Percentiles rank a stretch among this genome's conserved stretches.
Evolutionary conservation across 2,329 filamentous ascomycete species (phyloP).

Genomic region (Dactylellina cionopaga): DNA sequence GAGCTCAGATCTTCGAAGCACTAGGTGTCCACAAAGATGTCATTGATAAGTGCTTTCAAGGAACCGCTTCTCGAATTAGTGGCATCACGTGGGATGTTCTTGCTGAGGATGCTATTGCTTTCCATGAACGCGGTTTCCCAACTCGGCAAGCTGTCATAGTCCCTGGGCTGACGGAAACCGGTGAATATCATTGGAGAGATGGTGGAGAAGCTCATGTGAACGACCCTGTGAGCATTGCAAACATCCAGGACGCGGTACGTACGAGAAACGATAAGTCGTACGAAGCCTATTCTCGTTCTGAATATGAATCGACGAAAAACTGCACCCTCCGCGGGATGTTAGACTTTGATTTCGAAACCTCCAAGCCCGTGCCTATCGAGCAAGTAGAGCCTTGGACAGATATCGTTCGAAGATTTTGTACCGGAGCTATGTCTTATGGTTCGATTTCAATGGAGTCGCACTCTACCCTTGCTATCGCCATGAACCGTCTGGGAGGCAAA

Average conservation of each 20-base stretch:
- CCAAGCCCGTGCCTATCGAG: conserved; percentile 86
- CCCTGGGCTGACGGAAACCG: conserved; percentile 85
- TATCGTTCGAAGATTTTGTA: conserved; percentile 95
- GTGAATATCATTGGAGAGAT: conserved; percentile 98
- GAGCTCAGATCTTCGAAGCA: conserved; percentile 96
- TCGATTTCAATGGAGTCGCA: conserved; percentile 99
- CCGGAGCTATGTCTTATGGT: conserved; percentile 97
- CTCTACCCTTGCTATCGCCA: conserved; percentile 91
- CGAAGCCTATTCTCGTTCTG: conserved; percentile 90
- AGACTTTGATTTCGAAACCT: conserved; percentile 94
- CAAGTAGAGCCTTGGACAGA: conserved; percentile 99
- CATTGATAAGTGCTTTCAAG: conserved; percentile 92
- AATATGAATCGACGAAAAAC: conserved; percentile 95
- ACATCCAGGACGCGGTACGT: conserved; percentile 94
- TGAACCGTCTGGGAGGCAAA: conserved; percentile 96
- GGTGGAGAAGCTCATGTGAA: conserved; percentile 95
- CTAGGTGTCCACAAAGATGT: conserved; percentile 91
- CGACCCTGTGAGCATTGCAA: conserved; percentile 92
- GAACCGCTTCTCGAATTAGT: conserved; percentile 92
- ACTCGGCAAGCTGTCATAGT: conserved; percentile 79
- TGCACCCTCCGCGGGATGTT: conserved; percentile 93
- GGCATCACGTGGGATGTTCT: conserved; percentile 94
- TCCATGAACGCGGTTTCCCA: conserved; percentile 93
- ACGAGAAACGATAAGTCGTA: conserved; percentile 99
- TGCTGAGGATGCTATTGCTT: conserved; percentile 90